A percentile compares a stretch with the other conserved stretches of the same genome.
phyloP scores from a whole-genome alignment of 163 green algal genomes.

The Chlorella variabilis region DNA sequence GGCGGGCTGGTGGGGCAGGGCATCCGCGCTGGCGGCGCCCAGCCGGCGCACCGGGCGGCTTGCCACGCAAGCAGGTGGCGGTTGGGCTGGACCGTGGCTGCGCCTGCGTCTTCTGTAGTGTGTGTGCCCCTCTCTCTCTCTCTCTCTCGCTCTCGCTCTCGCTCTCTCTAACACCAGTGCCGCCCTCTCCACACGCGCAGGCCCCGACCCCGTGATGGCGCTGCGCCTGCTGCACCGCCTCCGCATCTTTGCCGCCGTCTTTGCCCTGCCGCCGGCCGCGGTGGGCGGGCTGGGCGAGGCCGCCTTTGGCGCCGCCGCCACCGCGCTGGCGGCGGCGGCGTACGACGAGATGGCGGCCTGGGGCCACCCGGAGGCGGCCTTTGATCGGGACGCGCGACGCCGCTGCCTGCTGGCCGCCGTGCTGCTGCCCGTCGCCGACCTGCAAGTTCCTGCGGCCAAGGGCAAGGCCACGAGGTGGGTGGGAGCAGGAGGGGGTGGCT shows the following conservation, averaged over 20 bases:
- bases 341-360: constrained; percentile 40
- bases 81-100: no score
- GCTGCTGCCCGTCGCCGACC: constrained; percentile 71
- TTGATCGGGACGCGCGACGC: constrained; percentile 68
- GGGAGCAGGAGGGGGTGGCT: no score
- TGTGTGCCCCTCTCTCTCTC: no score
- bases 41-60: no score
- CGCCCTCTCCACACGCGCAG: constrained; percentile 54
- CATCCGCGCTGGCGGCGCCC: no score
- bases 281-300: constrained; percentile 53
- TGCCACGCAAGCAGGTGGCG: no score
- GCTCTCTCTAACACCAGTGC: no score
- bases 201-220: constrained; percentile 62
- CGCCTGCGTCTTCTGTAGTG: no score
- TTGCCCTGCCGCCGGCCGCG: constrained; percentile 51
- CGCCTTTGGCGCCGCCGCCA: constrained; percentile 60
- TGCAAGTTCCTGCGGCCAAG: constrained; percentile 41
- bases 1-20: no score
- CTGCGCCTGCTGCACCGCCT: constrained; percentile 74
- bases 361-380: constrained; percentile 9
- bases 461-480: constrained; percentile 49
- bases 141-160: no score
- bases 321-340: constrained; percentile 45
- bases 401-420: constrained; percentile 73
- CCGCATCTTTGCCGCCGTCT: constrained; percentile 75